A percentile compares a stretch with the other conserved stretches of the same genome.
Conservation (phyloP, 192 early-diverging fungal genomes). For the Dispira simplex region DNA sequence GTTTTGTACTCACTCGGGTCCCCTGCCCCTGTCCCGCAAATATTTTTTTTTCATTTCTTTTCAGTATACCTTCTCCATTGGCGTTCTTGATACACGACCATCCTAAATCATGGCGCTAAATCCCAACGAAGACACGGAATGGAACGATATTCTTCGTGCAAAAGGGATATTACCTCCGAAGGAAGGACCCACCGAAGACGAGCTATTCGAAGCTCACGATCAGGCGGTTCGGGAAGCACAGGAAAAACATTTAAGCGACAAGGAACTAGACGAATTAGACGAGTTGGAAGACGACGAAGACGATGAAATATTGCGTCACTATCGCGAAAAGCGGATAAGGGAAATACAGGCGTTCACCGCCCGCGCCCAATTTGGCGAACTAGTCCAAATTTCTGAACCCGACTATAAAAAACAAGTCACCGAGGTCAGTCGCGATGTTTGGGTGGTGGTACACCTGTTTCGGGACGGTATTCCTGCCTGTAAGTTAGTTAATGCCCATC, state of each 20-base stretch:
- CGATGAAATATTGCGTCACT: slow-evolving; percentile 63
- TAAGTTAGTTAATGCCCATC: slow-evolving; percentile 62
- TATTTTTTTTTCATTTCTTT: too few species aligned
- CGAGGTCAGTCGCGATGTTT: slow-evolving; percentile 64
- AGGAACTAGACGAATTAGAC: slow-evolving; percentile 65
- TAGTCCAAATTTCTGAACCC: slow-evolving; percentile 80
- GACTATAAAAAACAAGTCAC: slow-evolving; percentile 84
- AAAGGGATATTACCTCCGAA: slow-evolving; percentile 82
- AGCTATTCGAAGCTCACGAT: slow-evolving; percentile 52
- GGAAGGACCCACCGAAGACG: slow-evolving; percentile 50
- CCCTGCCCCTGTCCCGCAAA: too few species aligned
- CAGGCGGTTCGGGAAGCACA: slow-evolving; percentile 37
- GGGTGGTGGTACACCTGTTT: slow-evolving; percentile 38
- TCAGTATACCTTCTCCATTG: too few species aligned
- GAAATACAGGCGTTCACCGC: slow-evolving; percentile 59
- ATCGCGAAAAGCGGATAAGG: slow-evolving; percentile 66
- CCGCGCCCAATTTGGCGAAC: slow-evolving; percentile 71
- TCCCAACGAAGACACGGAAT: slow-evolving; percentile 51
- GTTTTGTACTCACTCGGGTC: too few species aligned
- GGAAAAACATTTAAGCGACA: slow-evolving; percentile 44
- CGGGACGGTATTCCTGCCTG: slow-evolving; percentile 64
- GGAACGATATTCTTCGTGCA: slow-evolving; percentile 91
- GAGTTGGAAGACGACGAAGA: slow-evolving; percentile 91
- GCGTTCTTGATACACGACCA: too few species aligned
- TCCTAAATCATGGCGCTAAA: slow-evolving; percentile 22